Evolutionary conservation across 345 rosid species (phyloP), one percentile per base, ranked within the genome.

Genomic region (Aethionema arabicum): DNA sequence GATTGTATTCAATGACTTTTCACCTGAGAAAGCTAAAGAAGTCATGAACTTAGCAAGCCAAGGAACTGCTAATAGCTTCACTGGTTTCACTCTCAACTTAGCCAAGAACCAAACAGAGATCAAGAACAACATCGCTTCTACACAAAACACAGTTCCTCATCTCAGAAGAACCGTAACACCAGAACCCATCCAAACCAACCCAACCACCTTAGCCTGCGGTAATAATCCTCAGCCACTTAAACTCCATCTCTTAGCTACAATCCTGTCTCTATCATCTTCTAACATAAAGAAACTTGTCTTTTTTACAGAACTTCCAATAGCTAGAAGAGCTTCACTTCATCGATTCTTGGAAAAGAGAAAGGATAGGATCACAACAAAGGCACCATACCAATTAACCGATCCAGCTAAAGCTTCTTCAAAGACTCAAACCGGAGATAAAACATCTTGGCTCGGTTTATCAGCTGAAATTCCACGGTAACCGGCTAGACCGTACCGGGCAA

Each of bases 291-390:
- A 8, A 4, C 36, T 11, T 47, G 13, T 40, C 32, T 47, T 13
- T 39, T 30, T 40, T 62, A 51, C 83, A 88, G 98, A 85, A 73
- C 79, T 92, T 13, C 98, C 98, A 37, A 82, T 92, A 49, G 93
- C 93, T n/a, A 78, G 95, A 82, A 77, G 86, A 73, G 93, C 91
- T 59, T 92, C 98, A 27, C 96, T 92, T 11, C 98, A 87, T 69
- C 82, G 98, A 56, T 92, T 92, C 83, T 36, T 92, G 56, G 95
- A 79, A 74, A 92, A 87, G 85, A 83, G 98, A 61, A 92, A 92
- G 75, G 95, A 92, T 32, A 86, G 98, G 72, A 79, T 84, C 33
- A 56, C 78, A 4, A 51, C 88, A 33, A 91, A 59, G 59, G 83
- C 88, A 31, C 95, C 98, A 14, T 88, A 86, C 75, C 85, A 72